Evolutionary conservation across 306 rosid species (phyloP).

Genomic region (Inga oerstediana): DNA sequence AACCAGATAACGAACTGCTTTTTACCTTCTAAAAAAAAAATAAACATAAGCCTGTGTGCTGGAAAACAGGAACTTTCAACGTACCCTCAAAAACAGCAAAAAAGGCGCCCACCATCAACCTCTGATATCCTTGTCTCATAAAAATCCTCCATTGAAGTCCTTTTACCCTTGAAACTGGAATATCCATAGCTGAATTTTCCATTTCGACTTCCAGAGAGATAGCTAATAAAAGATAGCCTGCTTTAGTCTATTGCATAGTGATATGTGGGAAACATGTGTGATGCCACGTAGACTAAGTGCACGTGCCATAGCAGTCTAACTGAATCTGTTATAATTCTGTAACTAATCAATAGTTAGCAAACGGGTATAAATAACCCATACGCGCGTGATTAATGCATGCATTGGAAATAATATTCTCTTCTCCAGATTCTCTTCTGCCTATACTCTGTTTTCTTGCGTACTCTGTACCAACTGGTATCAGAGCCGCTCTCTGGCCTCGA

Average conservation of each 20-base stretch:
- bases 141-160: conserved; percentile 95
- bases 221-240: background rate
- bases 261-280: too few species aligned
- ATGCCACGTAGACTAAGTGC: too few species aligned
- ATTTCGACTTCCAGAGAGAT: conserved; percentile 60
- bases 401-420: too few species aligned
- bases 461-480: too few species aligned
- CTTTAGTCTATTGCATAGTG: background rate
- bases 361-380: too few species aligned
- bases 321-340: too few species aligned
- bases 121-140: conserved; percentile 76
- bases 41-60: conserved; percentile 4
- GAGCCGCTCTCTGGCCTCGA: too few species aligned
- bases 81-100: conserved; percentile 95
- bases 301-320: too few species aligned
- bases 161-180: conserved; percentile 91
- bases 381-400: too few species aligned
- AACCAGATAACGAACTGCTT: background rate
- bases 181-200: conserved; percentile 87
- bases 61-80: conserved; percentile 28
- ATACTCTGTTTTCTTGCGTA: too few species aligned
- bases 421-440: too few species aligned
- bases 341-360: too few species aligned
- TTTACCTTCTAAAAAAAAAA: background rate
- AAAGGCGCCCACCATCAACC: conserved; percentile 85